Evolutionary conservation across 176 grass and related monocot genomes (phyloP).

Genomic region (Bromus sterilis): DNA sequence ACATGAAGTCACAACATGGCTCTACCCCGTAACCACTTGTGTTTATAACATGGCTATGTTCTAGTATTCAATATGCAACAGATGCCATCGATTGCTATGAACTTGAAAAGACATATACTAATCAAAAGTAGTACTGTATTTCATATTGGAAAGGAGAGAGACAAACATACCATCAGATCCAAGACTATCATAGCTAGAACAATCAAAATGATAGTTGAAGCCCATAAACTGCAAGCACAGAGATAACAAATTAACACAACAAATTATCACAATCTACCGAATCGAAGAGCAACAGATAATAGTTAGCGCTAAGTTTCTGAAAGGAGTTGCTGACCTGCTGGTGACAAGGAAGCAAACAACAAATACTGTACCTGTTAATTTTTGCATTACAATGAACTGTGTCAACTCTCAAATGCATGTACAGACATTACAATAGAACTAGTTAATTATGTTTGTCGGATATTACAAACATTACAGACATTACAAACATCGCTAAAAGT

Average conservation of each 20-base stretch:
- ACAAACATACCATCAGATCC: conserved; percentile 79
- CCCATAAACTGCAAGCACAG: conserved; percentile 76
- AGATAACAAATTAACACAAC: conserved; percentile 23
- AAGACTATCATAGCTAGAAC: conserved; percentile 82
- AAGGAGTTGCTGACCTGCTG: conserved; percentile 50
- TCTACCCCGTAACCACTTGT: background rate
- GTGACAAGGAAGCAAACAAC: conserved; percentile 75
- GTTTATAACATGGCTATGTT: background rate
- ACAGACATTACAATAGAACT: background rate
- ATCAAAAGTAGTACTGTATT: background rate
- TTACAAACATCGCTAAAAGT: background rate
- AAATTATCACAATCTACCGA: conserved; percentile 24
- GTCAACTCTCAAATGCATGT: conserved; percentile 29
- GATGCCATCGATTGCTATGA: background rate
- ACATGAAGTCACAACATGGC: background rate
- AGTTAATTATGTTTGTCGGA: background rate
- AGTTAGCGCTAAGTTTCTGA: conserved; percentile 1
- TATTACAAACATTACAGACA: too few species aligned
- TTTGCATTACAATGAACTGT: conserved; percentile 10
- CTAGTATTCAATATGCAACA: conserved; percentile 2
- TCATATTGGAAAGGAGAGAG: background rate
- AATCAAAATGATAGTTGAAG: conserved; percentile 72
- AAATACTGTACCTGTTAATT: conserved; percentile 73
- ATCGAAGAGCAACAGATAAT: conserved; percentile 7
- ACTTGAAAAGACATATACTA: conserved; percentile 12